Base-by-base conservation (phyloP, 306 rosid species). In the Citrullus amarus region DNA sequence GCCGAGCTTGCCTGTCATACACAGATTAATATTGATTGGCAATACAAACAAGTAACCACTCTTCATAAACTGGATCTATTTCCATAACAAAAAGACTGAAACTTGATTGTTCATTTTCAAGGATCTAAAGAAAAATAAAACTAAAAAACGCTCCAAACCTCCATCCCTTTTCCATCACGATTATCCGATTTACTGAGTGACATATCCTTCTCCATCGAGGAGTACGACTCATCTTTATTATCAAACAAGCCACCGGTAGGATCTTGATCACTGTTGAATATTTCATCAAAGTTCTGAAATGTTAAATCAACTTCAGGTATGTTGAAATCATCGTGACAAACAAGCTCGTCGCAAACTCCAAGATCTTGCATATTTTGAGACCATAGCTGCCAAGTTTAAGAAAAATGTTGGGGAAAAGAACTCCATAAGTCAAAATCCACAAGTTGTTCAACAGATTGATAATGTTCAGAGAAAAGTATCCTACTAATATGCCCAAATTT, bases 281-380 rank as follows among this genome's bases (percentile, higher is more conserved):
- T 70, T 79, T 94, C 97, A 70, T 94, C 96, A 14, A 82, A 87
- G 83, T 86, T 92, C 80, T 58, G 90, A 86, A 94, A 90, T 14
- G 97, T 89, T 79, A 88, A 86, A 80, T 94, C 96, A 78, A 94
- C 91, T 30, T 94, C 98, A 38, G 98, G 98, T 44, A 94, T 89
- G 85, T 89, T 77, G 71, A 94, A 89, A 86, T 89, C 96, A 67
- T 92, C 98, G 34, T 36, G 69, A 59, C 78, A 87, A 65, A 85
- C 84, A 82, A 92, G 84, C 60, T 92, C 98, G 83, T 90, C 93
- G 48, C 98, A 94, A 77, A 94, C 90, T 71, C 96, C 97, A 16
- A 94, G 91, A 84, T 94, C 96, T 86, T 94, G 93, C 87, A 94
- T 92, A 73, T 89, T 90, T 84, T 92, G 97, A 79, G 93, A 82